Evolutionary conservation across 1,284 basidiomycete species (phyloP).

Genomic region (Phenoliferia sp.): DNA sequence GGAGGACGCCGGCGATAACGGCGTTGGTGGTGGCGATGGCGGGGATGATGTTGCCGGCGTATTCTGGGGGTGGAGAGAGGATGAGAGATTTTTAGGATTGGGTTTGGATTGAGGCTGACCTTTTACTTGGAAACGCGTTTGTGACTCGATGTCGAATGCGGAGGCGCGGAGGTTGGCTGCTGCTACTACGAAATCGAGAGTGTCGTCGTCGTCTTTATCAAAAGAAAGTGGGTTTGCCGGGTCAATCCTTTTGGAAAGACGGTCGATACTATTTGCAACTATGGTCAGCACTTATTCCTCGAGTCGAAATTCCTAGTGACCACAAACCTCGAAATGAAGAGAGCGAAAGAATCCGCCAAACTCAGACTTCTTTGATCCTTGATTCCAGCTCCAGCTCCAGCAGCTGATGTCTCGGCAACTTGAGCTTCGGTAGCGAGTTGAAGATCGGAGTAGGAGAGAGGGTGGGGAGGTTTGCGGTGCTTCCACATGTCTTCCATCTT

Average conservation of each 20-base stretch:
- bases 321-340: slow-evolving; percentile 73
- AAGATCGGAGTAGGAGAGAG: slow-evolving; percentile 74
- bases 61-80: slow-evolving; percentile 56
- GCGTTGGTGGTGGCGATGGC: slow-evolving; percentile 99
- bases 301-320: background rate
- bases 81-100: background rate
- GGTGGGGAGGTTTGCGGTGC: slow-evolving; percentile 71
- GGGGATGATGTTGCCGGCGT: slow-evolving; percentile 99
- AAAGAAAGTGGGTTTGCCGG: slow-evolving; percentile 69
- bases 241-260: slow-evolving; percentile 67
- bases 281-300: background rate
- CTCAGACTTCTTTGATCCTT: slow-evolving; percentile 75
- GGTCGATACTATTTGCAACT: slow-evolving; percentile 56
- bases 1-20: slow-evolving; percentile 88
- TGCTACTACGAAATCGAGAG: slow-evolving; percentile 92
- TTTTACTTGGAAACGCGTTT: slow-evolving; percentile 96
- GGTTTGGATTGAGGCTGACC: slow-evolving; percentile 49
- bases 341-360: slow-evolving; percentile 69
- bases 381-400: slow-evolving; percentile 46
- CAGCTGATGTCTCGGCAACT: slow-evolving; percentile 24
- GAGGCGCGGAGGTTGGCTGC: slow-evolving; percentile 85
- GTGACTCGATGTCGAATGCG: slow-evolving; percentile 80
- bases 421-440: slow-evolving; percentile 55
- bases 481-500: slow-evolving; percentile 99
- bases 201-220: slow-evolving; percentile 97